These are phyloP conservation scores for Sungouiozyma intestinalis DNA, from an alignment of 805 yeast genomes.

Conservation along the genomic window DNA sequence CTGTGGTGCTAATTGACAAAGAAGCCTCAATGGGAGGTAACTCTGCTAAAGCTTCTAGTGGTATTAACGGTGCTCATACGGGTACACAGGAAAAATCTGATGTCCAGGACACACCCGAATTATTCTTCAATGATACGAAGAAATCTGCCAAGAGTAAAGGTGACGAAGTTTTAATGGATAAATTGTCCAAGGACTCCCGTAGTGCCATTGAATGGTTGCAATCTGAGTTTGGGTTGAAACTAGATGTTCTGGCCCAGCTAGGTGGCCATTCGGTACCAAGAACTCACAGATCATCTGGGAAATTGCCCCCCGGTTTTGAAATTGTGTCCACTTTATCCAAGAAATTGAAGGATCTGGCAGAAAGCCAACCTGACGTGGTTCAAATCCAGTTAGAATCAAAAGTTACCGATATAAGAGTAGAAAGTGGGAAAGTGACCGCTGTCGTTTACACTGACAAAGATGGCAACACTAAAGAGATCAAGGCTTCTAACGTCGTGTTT, in stretches of 20 bases:
- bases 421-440: slow-evolving; percentile 30
- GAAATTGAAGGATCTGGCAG: slow-evolving; percentile 27
- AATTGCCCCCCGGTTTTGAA: slow-evolving; percentile 51
- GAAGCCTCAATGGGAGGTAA: slow-evolving; percentile 43
- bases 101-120: slow-evolving; percentile 46
- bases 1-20: slow-evolving; percentile 42
- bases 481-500: slow-evolving; percentile 33
- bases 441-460: slow-evolving; percentile 31
- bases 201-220: slow-evolving; percentile 69
- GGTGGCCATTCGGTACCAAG: slow-evolving; percentile 79
- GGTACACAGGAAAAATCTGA: slow-evolving; percentile 42
- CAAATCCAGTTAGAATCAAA: slow-evolving; percentile 33
- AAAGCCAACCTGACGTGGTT: slow-evolving; percentile 22
- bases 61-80: slow-evolving; percentile 64
- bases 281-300: slow-evolving; percentile 65
- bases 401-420: slow-evolving; percentile 27
- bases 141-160: slow-evolving; percentile 57
- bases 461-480: slow-evolving; percentile 17
- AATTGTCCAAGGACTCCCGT: slow-evolving; percentile 50
- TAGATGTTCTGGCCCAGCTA: slow-evolving; percentile 58
- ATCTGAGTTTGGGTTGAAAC: slow-evolving; percentile 46
- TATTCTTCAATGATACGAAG: slow-evolving; percentile 56
- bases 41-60: slow-evolving; percentile 51
- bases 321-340: slow-evolving; percentile 39
- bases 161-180: slow-evolving; percentile 45